Evolutionary conservation across 2,329 filamentous ascomycete genomes (phyloP), one percentile per base, ranked within the genome.

Genomic region (Penicillium sp.): DNA sequence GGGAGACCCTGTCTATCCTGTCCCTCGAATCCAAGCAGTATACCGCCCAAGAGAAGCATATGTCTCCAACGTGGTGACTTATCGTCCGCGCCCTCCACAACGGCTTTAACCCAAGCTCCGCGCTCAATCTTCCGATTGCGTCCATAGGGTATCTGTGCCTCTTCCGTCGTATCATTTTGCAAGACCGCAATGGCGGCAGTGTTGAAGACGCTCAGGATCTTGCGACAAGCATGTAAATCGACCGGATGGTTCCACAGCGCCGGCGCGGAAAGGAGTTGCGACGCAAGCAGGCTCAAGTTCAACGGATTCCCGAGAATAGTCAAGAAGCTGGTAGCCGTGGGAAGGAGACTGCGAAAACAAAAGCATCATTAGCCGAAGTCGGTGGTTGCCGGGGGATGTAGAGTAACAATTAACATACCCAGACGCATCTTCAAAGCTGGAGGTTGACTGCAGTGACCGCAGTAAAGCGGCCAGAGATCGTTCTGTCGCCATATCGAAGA

Each of bases 1-100:
- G 84, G 80, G n/a, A 89, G 67, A n/a, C 80, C 79, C 48, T 78
- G 77, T 37, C 81, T 71, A 32, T 83, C 78, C 50, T 80, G 76
- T 13, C 77, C 74, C 55, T 86, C 85, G 61, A 90, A 84, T 7
- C 87, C 89, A 62, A 91, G 78, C 47, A 95, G 69, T 18, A 95
- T 73, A 3, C 89, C 90, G 0, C 84, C 83, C 7, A 95, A 77
- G 4, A 90, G 78, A n/a, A 95, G 74, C 24, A 89, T 69, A 66
- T 95, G 89, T 66, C 89, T 84, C 89, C 89, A 95, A 61, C 87
- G 75, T 14, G 76, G 78, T 67, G 74, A 84, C 57, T 74, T 76
- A 36, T 79, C 80, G 59, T 84, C 78, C 13, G 81, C 80, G 7
- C 80, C 81, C 32, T 73, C 74, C 2, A 80, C 74, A 2, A 82